A percentile compares a stretch with the other conserved stretches of the same genome.
These are phyloP conservation scores for Crithidia brevicula DNA, from an alignment of 208 protist genomes.

Conservation along the genomic window DNA sequence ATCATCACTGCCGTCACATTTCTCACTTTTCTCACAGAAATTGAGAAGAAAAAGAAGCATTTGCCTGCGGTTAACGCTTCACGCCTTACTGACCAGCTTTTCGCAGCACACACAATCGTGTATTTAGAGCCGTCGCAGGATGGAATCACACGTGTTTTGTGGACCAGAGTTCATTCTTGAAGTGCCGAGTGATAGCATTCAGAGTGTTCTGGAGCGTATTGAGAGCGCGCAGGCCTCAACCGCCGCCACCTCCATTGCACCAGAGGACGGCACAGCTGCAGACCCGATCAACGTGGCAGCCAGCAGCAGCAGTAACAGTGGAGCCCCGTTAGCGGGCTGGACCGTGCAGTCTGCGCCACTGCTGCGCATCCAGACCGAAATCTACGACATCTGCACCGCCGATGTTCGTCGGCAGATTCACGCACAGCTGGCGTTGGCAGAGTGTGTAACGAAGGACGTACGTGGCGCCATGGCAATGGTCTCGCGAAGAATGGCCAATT, in stretches of 20 bases:
- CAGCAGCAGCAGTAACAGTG: slow-evolving; percentile 54
- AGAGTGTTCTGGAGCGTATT: slow-evolving; percentile 96
- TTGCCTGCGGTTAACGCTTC: no score
- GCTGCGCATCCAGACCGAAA: slow-evolving; percentile 94
- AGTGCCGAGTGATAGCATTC: slow-evolving; percentile 83
- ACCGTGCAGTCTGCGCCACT: slow-evolving; percentile 90
- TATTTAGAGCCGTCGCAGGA: neutral
- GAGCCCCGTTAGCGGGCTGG: slow-evolving; percentile 95
- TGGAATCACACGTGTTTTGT: slow-evolving; percentile 98
- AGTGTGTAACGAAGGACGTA: slow-evolving; percentile 79
- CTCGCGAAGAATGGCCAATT: slow-evolving; percentile 29
- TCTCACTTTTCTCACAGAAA: no score
- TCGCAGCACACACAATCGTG: no score
- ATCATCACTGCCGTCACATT: no score
- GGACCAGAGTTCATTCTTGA: slow-evolving; percentile 95
- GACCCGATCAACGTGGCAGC: neutral
- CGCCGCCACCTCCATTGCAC: neutral
- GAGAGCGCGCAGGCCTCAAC: slow-evolving; percentile 60
- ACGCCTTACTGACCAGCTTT: no score
- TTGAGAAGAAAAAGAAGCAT: no score
- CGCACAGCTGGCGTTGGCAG: slow-evolving; percentile 41
- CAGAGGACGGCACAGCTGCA: neutral
- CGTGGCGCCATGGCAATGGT: slow-evolving; percentile 30
- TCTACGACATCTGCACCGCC: slow-evolving; percentile 81
- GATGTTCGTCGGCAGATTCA: slow-evolving; percentile 72